Evolutionary conservation across 257 asterid genomes (phyloP).

Genomic region (Marsdenia floribunda): DNA sequence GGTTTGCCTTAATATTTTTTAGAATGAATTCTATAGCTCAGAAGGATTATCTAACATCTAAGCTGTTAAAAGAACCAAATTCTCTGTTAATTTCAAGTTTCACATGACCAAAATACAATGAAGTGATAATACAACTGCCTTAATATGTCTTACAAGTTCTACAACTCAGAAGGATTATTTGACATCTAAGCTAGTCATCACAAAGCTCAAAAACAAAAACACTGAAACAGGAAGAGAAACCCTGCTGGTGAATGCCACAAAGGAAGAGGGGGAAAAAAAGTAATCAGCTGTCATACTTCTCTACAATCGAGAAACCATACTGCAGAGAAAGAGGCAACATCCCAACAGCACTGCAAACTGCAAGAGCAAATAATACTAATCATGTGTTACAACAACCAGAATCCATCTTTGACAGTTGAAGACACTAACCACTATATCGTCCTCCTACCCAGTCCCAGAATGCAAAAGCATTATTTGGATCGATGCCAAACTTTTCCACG

Average conservation of each 20-base stretch:
- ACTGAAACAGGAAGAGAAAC: not conserved
- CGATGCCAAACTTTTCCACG: conserved; percentile 94
- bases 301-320: conserved; percentile 81
- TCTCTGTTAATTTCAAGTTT: not conserved
- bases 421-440: conserved; percentile 81
- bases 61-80: not conserved
- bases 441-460: conserved; percentile 99
- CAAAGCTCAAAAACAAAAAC: not conserved
- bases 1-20: not conserved
- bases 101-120: not conserved
- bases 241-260: not conserved
- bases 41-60: not conserved
- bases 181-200: not conserved
- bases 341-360: conserved; percentile 99
- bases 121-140: not conserved
- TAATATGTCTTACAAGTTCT: not conserved
- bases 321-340: conserved; percentile 97
- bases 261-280: conserved; percentile 5
- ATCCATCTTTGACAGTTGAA: conserved; percentile 15
- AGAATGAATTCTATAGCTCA: not conserved
- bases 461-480: conserved; percentile 98
- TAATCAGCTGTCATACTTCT: conserved; percentile 53
- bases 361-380: conserved; percentile 33
- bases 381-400: conserved; percentile 13
- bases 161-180: not conserved